phyloP scores from a whole-genome alignment of 1,284 basidiomycete species.

The Cryptococcus sp. region DNA sequence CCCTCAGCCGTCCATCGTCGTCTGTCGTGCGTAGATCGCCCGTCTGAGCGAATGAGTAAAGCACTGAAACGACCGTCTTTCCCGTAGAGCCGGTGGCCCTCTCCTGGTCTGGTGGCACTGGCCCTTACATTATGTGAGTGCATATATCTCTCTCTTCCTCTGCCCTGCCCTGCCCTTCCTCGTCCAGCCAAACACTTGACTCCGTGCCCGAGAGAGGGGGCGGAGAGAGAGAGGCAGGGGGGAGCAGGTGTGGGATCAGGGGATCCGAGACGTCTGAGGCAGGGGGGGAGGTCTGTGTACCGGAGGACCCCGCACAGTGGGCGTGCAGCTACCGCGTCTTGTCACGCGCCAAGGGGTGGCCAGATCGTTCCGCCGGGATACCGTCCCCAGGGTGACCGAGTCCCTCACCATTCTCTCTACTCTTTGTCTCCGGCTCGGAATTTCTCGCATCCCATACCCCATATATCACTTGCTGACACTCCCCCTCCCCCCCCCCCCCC shows the following conservation, averaged over 20 bases:
- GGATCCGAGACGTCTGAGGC: too few relatives aligned
- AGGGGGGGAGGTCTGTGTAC: too few relatives aligned
- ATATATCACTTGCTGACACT: not conserved
- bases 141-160: not conserved
- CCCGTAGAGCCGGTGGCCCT: conserved; percentile 46
- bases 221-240: too few relatives aligned
- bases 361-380: not conserved
- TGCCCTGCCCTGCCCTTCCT: too few relatives aligned
- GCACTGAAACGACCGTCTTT: not conserved
- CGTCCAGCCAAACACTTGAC: not conserved
- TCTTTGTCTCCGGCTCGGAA: not conserved
- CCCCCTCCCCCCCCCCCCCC: not conserved
- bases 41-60: too few relatives aligned
- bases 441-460: not conserved
- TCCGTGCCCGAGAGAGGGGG: too few relatives aligned
- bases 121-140: conserved; percentile 62
- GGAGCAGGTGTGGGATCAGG: too few relatives aligned
- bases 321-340: too few relatives aligned
- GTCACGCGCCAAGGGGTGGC: not conserved
- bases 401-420: not conserved
- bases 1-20: conserved; percentile 1
- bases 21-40: conserved; percentile 49
- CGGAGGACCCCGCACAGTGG: too few relatives aligned
- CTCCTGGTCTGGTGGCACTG: conserved; percentile 58
- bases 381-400: not conserved